Conservation (phyloP, 306 rosid genomes). For the peach (Prunus persica) region DNA sequence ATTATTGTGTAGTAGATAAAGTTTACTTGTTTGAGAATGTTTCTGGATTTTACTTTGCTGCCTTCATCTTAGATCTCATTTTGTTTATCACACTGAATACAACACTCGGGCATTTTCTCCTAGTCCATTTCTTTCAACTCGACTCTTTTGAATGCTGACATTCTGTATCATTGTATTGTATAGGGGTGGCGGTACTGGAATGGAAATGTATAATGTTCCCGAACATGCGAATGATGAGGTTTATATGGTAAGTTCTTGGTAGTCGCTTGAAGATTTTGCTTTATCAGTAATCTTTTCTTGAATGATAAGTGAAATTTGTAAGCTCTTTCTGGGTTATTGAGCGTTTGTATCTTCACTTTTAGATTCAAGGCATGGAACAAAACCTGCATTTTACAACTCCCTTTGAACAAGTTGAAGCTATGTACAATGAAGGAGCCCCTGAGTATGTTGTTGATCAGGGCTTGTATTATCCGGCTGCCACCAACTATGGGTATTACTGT, state of each 20-base stretch:
- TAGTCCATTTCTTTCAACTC: not conserved
- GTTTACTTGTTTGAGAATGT: not conserved
- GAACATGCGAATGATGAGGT: conserved; percentile 45
- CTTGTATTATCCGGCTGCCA: conserved; percentile 78
- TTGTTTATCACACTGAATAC: too few relatives aligned
- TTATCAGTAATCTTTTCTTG: conserved; percentile 1
- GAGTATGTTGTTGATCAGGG: conserved; percentile 87
- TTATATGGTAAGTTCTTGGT: conserved; percentile 43
- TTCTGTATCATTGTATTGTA: conserved; percentile 16
- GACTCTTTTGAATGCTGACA: conserved; percentile 23
- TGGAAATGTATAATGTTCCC: conserved; percentile 61
- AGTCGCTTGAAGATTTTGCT: not conserved
- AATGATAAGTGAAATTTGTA: conserved; percentile 1
- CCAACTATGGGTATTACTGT: conserved; percentile 89
- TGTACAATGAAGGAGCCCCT: conserved; percentile 73
- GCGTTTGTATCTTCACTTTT: conserved; percentile 23
- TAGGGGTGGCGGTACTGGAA: conserved; percentile 68
- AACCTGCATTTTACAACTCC: conserved; percentile 56
- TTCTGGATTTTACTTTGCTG: not conserved
- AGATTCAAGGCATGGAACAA: conserved; percentile 59
- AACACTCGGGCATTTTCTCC: too few relatives aligned
- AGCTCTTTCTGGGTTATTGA: not conserved
- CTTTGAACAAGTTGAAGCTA: conserved; percentile 58
- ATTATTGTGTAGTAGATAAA: not conserved
- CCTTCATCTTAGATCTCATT: too few relatives aligned